These are phyloP conservation scores for Triticum timopheevii DNA, from an alignment of 176 grass and related monocot species.

Conservation along the genomic window DNA sequence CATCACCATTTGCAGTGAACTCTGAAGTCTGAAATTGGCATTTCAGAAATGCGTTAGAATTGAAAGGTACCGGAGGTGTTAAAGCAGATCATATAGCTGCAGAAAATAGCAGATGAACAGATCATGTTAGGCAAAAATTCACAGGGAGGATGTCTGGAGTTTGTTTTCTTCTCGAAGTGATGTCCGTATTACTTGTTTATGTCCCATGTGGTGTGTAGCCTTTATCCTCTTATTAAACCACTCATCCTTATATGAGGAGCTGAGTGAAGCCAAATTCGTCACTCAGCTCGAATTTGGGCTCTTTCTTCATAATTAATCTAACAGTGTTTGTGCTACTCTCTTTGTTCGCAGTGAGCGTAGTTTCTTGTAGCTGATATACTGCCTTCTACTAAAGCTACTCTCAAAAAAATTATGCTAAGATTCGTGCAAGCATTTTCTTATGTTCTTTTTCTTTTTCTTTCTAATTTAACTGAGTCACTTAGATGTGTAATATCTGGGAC, in stretches of 20 bases:
- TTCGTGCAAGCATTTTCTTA: too few relatives aligned
- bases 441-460: too few relatives aligned
- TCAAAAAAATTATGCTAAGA: too few relatives aligned
- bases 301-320: not conserved
- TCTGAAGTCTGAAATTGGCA: slow-evolving; percentile 35
- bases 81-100: not conserved
- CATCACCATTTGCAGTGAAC: not conserved
- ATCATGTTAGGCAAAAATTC: not conserved
- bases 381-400: too few relatives aligned
- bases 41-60: not conserved
- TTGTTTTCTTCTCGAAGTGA: not conserved
- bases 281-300: not conserved
- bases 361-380: too few relatives aligned
- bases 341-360: too few relatives aligned
- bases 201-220: not conserved
- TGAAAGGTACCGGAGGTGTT: not conserved
- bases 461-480: too few relatives aligned
- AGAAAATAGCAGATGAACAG: not conserved
- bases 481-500: too few relatives aligned
- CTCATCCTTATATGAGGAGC: not conserved
- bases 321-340: too few relatives aligned
- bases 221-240: slow-evolving; percentile 6
- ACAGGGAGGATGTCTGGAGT: not conserved
- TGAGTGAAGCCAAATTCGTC: not conserved
- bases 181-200: not conserved